Conservation (phyloP, 495 filamentous ascomycete genomes). For the Ramalina intermedia region DNA sequence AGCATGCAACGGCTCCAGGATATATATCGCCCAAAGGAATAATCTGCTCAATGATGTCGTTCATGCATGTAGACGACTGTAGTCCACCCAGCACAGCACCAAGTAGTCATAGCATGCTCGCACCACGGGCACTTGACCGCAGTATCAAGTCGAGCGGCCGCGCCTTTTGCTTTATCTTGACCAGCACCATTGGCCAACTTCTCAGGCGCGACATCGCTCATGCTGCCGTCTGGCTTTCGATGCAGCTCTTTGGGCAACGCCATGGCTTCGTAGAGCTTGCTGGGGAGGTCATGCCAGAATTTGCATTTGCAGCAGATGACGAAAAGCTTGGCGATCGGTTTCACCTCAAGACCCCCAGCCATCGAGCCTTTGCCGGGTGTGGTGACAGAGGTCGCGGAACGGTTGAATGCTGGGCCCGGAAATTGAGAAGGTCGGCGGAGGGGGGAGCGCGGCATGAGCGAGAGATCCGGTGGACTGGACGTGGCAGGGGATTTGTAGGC, state of each 20-base stretch:
- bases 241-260: conserved; percentile 43
- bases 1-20: background rate
- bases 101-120: conserved; percentile 53
- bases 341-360: conserved; percentile 16
- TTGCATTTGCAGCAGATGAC: conserved; percentile 72
- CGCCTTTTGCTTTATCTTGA: background rate
- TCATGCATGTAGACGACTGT: conserved; percentile 56
- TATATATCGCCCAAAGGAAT: background rate
- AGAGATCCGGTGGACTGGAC: conserved; percentile 7
- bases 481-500: conserved; percentile 1
- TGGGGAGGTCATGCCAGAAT: conserved; percentile 70
- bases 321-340: conserved; percentile 56
- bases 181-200: conserved; percentile 17
- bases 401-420: background rate
- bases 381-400: conserved; percentile 6
- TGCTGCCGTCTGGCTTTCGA: conserved; percentile 7
- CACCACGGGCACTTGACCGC: conserved; percentile 67
- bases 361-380: conserved; percentile 1
- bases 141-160: conserved; percentile 21
- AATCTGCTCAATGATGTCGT: conserved; percentile 35
- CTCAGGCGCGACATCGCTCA: conserved; percentile 11
- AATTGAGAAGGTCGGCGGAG: conserved; percentile 9
- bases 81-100: conserved; percentile 61
- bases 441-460: conserved; percentile 9
- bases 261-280: conserved; percentile 59